Evolutionary conservation across 805 yeast species (phyloP).

Genomic region (Zygosaccharomyces siamensis): DNA sequence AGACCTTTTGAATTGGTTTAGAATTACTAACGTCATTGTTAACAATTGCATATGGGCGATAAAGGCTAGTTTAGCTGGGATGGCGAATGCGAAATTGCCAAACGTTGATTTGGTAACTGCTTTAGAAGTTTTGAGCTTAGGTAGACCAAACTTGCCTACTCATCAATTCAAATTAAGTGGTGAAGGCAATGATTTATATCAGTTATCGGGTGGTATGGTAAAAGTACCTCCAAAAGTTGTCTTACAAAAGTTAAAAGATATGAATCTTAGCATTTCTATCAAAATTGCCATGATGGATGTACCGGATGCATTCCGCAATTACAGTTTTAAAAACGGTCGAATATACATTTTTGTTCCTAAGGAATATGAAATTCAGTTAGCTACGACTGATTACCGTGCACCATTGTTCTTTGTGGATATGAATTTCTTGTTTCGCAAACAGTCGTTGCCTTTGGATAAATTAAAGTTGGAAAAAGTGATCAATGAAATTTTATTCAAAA

Average conservation of each 20-base stretch:
- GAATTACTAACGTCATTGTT: constrained; percentile 69
- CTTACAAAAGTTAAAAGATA: constrained; percentile 55
- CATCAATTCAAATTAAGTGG: constrained; percentile 47
- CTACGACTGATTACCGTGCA: constrained; percentile 61
- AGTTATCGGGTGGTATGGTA: constrained; percentile 12
- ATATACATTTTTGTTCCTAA: constrained; percentile 57
- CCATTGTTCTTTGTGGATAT: constrained; percentile 79
- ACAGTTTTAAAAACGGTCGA: constrained; percentile 70
- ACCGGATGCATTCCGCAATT: constrained; percentile 61
- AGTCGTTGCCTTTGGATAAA: constrained; percentile 27
- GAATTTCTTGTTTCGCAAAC: constrained; percentile 46
- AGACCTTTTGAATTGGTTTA: constrained; percentile 82
- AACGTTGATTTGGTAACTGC: constrained; percentile 88
- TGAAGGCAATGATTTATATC: constrained; percentile 14
- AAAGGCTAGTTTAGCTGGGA: constrained; percentile 52
- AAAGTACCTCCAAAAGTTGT: constrained; percentile 50
- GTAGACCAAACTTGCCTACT: constrained; percentile 69
- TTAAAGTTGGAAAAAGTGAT: constrained; percentile 30
- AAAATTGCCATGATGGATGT: constrained; percentile 67
- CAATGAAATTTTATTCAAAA: constrained; percentile 31
- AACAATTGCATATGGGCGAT: constrained; percentile 60
- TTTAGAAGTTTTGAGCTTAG: constrained; percentile 72
- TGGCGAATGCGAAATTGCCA: constrained; percentile 85
- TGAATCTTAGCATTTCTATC: constrained; percentile 68
- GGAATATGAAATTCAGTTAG: constrained; percentile 72